phyloP scores from a whole-genome alignment of 352 stramenopile species.

The Pythium dissimile region DNA sequence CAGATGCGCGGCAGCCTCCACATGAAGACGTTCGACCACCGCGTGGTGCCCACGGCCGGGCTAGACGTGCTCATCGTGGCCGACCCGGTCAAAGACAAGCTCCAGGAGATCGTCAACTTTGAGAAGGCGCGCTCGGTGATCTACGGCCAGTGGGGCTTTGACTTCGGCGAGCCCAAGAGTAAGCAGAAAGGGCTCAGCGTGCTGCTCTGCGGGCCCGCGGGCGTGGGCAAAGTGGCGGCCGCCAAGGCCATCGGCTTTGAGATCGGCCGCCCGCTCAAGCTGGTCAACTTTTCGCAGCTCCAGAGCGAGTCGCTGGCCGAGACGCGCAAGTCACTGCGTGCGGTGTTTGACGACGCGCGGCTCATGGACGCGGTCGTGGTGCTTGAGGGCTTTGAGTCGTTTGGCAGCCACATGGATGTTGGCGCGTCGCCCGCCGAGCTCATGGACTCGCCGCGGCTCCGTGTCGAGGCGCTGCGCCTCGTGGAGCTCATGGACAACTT shows the following conservation, averaged over 20 bases:
- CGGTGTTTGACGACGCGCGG: slow-evolving; percentile 83
- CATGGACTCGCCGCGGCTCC: slow-evolving; percentile 71
- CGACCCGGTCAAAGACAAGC: slow-evolving; percentile 55
- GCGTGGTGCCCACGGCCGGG: slow-evolving; percentile 71
- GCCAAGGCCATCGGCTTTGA: slow-evolving; percentile 84
- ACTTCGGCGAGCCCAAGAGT: slow-evolving; percentile 75
- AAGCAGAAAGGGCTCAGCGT: slow-evolving; percentile 84
- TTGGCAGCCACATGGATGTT: slow-evolving; percentile 70
- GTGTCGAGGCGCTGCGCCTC: slow-evolving; percentile 69
- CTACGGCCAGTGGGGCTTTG: slow-evolving; percentile 84
- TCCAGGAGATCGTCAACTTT: slow-evolving; percentile 73
- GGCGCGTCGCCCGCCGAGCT: slow-evolving; percentile 34
- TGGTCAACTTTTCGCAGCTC: slow-evolving; percentile 76
- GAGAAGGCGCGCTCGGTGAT: slow-evolving; percentile 85
- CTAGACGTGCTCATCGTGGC: slow-evolving; percentile 75
- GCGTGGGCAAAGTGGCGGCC: slow-evolving; percentile 73
- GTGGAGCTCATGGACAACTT: slow-evolving; percentile 79
- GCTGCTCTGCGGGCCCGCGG: slow-evolving; percentile 61
- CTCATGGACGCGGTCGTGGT: slow-evolving; percentile 86
- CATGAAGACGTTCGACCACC: slow-evolving; percentile 89
- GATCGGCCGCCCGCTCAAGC: slow-evolving; percentile 75
- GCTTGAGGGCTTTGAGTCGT: slow-evolving; percentile 85
- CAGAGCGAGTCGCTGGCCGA: slow-evolving; percentile 72
- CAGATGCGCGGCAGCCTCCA: slow-evolving; percentile 87
- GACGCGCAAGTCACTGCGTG: slow-evolving; percentile 66